phyloP scores from a whole-genome alignment of 768 basidiomycete species.

The Tylopilus felleus region DNA sequence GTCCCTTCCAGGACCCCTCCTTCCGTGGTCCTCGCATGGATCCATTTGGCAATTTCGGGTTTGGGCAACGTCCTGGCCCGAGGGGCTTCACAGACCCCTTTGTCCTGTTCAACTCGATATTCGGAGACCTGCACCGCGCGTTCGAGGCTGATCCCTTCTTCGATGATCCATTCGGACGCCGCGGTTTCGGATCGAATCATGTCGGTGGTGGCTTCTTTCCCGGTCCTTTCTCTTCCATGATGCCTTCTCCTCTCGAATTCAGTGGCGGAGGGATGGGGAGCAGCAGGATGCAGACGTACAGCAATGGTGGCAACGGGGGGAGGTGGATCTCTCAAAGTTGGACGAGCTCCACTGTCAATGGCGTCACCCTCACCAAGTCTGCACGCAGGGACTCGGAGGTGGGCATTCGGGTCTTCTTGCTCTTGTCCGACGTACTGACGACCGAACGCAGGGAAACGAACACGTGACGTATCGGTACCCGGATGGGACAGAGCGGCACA shows the following conservation, averaged over 20 bases:
- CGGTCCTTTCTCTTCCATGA: constrained; percentile 4
- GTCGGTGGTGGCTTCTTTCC: constrained; percentile 14
- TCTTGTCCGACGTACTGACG: not conserved
- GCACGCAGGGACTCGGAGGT: constrained; percentile 59
- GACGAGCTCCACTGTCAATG: constrained; percentile 58
- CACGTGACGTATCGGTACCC: constrained; percentile 63
- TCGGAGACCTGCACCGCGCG: constrained; percentile 46
- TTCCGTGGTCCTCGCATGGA: constrained; percentile 27
- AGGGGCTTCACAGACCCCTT: constrained; percentile 69
- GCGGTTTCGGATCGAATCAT: constrained; percentile 13
- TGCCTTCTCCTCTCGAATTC: constrained; percentile 12
- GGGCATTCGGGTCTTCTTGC: constrained; percentile 22
- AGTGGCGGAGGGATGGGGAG: constrained; percentile 14
- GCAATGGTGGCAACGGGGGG: constrained; percentile 7
- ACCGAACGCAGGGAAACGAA: constrained; percentile 62
- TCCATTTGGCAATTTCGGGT: constrained; percentile 26
- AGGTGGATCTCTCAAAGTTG: constrained; percentile 56
- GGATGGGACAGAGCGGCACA: constrained; percentile 63
- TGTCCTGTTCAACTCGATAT: constrained; percentile 67
- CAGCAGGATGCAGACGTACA: constrained; percentile 10
- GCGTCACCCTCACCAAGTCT: constrained; percentile 58
- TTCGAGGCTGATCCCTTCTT: constrained; percentile 37
- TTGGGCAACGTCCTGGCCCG: constrained; percentile 12
- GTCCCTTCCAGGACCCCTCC: constrained; percentile 5
- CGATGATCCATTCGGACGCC: constrained; percentile 17